phyloP scores from a whole-genome alignment of 2,329 filamentous ascomycete species.

The Fusarium sp. region DNA sequence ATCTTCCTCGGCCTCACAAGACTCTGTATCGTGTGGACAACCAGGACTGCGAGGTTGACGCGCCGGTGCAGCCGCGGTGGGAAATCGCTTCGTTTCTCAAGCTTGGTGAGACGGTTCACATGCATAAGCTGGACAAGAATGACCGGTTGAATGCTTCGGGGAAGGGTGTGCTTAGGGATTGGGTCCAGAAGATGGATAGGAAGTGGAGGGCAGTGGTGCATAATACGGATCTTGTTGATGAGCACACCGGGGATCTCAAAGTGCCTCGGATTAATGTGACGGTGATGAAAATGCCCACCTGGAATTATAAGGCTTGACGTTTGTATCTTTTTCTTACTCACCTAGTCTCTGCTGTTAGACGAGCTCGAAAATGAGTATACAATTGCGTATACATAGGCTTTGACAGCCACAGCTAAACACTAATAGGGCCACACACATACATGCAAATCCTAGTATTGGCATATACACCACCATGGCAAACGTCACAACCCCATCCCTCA shows the following conservation, averaged over 20 bases:
- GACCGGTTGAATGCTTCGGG: no score
- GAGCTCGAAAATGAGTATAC: background rate
- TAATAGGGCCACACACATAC: background rate
- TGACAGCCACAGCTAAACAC: background rate
- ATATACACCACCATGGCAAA: slow-evolving; percentile 22
- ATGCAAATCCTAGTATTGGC: slow-evolving; percentile 7
- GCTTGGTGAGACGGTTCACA: background rate
- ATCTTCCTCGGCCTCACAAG: background rate
- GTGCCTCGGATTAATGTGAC: background rate
- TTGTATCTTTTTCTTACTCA: no score
- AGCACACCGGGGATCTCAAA: background rate
- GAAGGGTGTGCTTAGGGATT: background rate
- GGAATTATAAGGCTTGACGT: no score
- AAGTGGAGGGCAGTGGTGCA: background rate
- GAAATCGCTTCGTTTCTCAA: slow-evolving; percentile 2
- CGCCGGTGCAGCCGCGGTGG: slow-evolving; percentile 1
- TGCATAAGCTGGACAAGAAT: background rate
- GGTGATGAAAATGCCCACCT: background rate
- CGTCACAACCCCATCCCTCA: slow-evolving; percentile 8
- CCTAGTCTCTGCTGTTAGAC: background rate
- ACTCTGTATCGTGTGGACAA: background rate
- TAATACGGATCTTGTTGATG: background rate
- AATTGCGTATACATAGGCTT: background rate
- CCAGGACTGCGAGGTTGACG: background rate
- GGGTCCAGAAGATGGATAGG: background rate